phyloP scores from a whole-genome alignment of 2,329 filamentous ascomycete species.

The Colletotrichum aenigma region DNA sequence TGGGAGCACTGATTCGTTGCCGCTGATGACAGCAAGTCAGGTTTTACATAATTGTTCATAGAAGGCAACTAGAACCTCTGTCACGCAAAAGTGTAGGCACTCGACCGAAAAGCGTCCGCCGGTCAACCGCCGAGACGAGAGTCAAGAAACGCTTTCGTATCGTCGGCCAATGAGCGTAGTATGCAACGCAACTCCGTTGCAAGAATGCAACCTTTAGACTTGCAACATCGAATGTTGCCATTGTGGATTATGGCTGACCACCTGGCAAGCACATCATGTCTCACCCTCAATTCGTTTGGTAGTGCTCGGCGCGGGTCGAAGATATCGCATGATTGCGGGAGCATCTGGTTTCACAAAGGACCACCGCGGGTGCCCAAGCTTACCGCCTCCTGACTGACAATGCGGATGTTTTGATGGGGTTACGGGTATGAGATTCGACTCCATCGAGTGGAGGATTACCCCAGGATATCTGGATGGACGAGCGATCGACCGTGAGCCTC shows the following conservation, averaged over 20 bases:
- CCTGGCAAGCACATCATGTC: background rate
- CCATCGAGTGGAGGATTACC: background rate
- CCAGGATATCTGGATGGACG: background rate
- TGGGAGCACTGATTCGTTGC: background rate
- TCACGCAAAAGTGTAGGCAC: background rate
- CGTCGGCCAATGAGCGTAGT: background rate
- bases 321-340: background rate
- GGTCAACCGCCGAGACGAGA: background rate
- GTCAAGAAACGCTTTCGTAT: background rate
- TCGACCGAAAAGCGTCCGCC: background rate
- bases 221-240: background rate
- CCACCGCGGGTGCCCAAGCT: background rate
- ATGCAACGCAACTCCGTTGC: background rate
- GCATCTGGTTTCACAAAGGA: background rate
- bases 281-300: background rate
- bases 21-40: background rate
- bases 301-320: background rate
- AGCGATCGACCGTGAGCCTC: background rate
- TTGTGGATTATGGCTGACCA: background rate
- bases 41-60: background rate
- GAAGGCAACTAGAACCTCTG: background rate
- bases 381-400: background rate
- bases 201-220: background rate
- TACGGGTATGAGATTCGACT: background rate
- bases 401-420: background rate